These are phyloP conservation scores for Candida coquimbonensis DNA, from an alignment of 805 yeast genomes.

Conservation along the genomic window DNA sequence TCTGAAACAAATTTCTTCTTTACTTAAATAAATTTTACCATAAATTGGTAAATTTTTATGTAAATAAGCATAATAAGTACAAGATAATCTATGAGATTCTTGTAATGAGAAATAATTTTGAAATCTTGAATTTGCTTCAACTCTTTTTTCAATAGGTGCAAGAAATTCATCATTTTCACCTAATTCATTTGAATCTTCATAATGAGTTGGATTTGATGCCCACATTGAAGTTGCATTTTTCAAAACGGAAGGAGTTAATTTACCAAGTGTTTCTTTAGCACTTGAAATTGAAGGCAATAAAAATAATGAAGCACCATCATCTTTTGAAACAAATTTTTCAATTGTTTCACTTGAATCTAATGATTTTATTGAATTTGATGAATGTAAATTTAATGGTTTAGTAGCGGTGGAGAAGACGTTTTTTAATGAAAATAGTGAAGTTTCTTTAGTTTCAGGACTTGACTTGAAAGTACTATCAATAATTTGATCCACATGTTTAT, in stretches of 20 bases:
- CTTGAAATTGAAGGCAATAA: not conserved
- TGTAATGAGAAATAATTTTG: slow-evolving; percentile 59
- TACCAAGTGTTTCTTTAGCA: slow-evolving; percentile 9
- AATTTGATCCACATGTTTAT: slow-evolving; percentile 1
- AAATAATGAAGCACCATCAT: not conserved
- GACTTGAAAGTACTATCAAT: slow-evolving; percentile 9
- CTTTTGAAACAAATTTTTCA: not conserved
- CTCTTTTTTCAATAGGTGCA: slow-evolving; percentile 35
- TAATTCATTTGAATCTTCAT: slow-evolving; percentile 34
- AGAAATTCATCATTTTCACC: slow-evolving; percentile 46
- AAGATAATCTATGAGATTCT: slow-evolving; percentile 42
- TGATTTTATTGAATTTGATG: not conserved
- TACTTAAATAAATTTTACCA: slow-evolving; percentile 76
- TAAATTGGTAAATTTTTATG: slow-evolving; percentile 69
- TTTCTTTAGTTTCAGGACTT: not conserved
- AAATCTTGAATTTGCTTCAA: slow-evolving; percentile 50
- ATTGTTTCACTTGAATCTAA: not conserved
- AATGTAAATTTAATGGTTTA: no score
- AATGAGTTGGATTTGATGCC: slow-evolving; percentile 60
- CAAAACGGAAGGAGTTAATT: slow-evolving; percentile 10
- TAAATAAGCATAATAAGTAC: slow-evolving; percentile 66
- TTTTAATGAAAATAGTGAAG: no score
- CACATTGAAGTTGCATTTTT: slow-evolving; percentile 37
- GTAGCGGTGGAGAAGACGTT: no score
- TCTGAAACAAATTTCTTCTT: slow-evolving; percentile 66